phyloP scores from a whole-genome alignment of 108 stramenopile genomes.

The Cyclotella choctawhatcheeana region DNA sequence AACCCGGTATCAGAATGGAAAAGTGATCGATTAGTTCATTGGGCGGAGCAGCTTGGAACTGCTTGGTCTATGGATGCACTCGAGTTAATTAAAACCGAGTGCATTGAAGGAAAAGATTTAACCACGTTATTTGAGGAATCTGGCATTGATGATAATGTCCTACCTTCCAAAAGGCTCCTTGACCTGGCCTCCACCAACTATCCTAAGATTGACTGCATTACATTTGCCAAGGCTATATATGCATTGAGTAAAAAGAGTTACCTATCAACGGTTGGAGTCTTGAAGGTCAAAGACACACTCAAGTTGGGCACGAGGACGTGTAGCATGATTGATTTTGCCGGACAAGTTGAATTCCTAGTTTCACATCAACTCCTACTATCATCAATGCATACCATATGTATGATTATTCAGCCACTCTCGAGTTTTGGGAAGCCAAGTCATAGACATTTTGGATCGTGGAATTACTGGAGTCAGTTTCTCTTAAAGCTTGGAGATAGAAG shows the following conservation, averaged over 20 bases:
- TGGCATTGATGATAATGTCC: too few relatives aligned
- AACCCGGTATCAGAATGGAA: conserved; percentile 12
- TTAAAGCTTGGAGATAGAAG: conserved; percentile 26
- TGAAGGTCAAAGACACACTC: conserved; percentile 17
- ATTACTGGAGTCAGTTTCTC: conserved; percentile 22
- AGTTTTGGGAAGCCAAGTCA: conserved; percentile 12
- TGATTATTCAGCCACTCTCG: conserved; percentile 29
- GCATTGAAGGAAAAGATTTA: conserved; percentile 19
- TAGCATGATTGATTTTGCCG: conserved; percentile 21
- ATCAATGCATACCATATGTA: conserved; percentile 17
- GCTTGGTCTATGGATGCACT: conserved; percentile 14
- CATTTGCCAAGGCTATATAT: conserved; percentile 12
- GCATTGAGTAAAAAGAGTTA: conserved; percentile 18
- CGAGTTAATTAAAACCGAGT: neutral
- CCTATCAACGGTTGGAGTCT: conserved; percentile 17
- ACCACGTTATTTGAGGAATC: neutral
- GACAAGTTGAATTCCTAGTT: conserved; percentile 23
- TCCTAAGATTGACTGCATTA: conserved; percentile 2
- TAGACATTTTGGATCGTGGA: conserved; percentile 22
- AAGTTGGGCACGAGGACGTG: conserved; percentile 15
- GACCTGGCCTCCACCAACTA: conserved; percentile 8
- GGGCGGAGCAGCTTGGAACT: conserved; percentile 20
- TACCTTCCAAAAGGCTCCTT: neutral
- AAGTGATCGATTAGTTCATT: conserved; percentile 11
- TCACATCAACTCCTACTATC: conserved; percentile 28